Evolutionary conservation across 2,329 filamentous ascomycete genomes (phyloP).

Genomic region (Monosporascus sp.): DNA sequence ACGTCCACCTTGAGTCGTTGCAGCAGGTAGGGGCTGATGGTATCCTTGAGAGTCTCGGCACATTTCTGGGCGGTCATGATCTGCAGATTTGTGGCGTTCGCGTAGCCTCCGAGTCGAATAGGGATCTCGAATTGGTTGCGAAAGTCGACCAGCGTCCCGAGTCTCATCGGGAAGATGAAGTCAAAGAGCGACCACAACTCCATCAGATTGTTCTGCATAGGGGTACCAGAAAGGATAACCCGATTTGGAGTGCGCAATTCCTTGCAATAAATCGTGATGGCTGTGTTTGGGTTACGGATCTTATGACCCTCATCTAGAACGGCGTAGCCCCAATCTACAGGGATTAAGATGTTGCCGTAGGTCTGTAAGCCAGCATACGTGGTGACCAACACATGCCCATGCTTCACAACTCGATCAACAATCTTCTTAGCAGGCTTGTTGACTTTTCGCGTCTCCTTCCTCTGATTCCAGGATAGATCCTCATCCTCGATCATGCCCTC

Average conservation of each 20-base stretch:
- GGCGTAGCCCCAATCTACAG: slow-evolving; percentile 86
- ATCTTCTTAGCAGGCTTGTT: slow-evolving; percentile 72
- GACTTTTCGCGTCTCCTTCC: slow-evolving; percentile 41
- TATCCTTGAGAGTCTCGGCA: slow-evolving; percentile 87
- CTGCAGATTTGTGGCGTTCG: slow-evolving; percentile 89
- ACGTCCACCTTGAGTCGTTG: slow-evolving; percentile 93
- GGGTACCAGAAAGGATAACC: slow-evolving; percentile 90
- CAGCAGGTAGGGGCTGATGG: slow-evolving; percentile 87
- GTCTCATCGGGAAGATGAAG: slow-evolving; percentile 92
- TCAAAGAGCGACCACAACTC: slow-evolving; percentile 98
- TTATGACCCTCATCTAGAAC: slow-evolving; percentile 97
- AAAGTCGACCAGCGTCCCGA: slow-evolving; percentile 89
- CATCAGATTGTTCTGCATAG: slow-evolving; percentile 93
- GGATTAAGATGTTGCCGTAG: slow-evolving; percentile 76
- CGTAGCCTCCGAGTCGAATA: slow-evolving; percentile 89
- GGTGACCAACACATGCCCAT: slow-evolving; percentile 91
- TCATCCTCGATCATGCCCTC: slow-evolving; percentile 57
- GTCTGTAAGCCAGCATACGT: slow-evolving; percentile 96
- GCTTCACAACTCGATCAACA: slow-evolving; percentile 72
- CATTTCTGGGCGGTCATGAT: slow-evolving; percentile 93
- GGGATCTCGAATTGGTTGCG: slow-evolving; percentile 89
- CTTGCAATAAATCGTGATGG: slow-evolving; percentile 93
- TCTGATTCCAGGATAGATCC: slow-evolving; percentile 50
- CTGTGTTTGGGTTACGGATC: slow-evolving; percentile 92
- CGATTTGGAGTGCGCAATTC: slow-evolving; percentile 85